phyloP scores from a whole-genome alignment of 169 alveolate species.

The Babesia bovis region DNA sequence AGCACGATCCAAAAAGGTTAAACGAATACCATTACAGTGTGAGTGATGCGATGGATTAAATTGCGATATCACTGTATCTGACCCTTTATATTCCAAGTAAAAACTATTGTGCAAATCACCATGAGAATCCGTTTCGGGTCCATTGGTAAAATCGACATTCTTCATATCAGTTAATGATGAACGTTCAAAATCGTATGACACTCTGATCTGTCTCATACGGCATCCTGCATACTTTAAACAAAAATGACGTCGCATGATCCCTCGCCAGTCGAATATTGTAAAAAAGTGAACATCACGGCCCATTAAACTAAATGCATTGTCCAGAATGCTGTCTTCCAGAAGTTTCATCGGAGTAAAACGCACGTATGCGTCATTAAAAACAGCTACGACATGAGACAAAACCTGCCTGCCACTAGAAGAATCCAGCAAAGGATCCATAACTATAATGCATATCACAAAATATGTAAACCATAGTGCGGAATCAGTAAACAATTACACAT shows the following conservation, averaged over 20 bases:
- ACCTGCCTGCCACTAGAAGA: neutral
- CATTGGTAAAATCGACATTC: neutral
- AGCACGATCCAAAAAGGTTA: conserved; percentile 24
- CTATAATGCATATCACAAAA: too few species aligned
- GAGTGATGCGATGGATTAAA: neutral
- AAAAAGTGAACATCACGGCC: conserved; percentile 10
- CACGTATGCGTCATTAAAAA: conserved; percentile 28
- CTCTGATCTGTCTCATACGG: neutral
- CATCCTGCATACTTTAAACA: conserved; percentile 20
- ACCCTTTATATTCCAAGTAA: conserved; percentile 8
- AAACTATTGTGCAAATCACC: neutral
- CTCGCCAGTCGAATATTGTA: conserved; percentile 49
- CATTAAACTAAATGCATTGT: conserved; percentile 16
- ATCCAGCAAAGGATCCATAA: neutral
- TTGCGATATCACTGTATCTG: conserved; percentile 11
- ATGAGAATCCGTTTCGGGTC: neutral
- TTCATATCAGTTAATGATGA: neutral
- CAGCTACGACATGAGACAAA: conserved; percentile 32
- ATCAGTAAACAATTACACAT: too few species aligned
- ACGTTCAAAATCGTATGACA: neutral
- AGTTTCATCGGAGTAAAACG: conserved; percentile 24
- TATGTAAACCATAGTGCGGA: too few species aligned
- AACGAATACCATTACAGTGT: conserved; percentile 13
- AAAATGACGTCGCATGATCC: conserved; percentile 25
- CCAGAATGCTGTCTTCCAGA: conserved; percentile 32